A percentile compares a stretch with the other conserved stretches of the same genome.
These are phyloP conservation scores for Fragaria vesca DNA, from an alignment of 306 rosid genomes.

Conservation along the genomic window DNA sequence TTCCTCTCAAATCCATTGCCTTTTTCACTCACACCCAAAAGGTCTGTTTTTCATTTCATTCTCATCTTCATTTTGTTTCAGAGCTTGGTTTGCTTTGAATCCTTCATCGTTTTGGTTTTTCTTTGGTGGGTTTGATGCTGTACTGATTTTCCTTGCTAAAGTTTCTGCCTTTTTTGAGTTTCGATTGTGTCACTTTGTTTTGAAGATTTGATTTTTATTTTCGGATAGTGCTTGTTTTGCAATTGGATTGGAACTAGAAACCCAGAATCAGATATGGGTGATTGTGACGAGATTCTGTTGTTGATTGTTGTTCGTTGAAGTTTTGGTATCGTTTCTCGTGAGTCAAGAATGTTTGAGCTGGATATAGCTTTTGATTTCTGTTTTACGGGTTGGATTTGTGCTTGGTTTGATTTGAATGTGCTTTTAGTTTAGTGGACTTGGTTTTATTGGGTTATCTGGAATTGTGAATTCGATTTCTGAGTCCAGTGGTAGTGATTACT, in stretches of 20 bases:
- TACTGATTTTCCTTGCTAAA: background rate
- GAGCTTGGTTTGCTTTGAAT: background rate
- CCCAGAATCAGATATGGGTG: background rate
- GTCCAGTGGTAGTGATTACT: background rate
- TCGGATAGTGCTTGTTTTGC: constrained; percentile 5
- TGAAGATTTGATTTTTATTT: constrained; percentile 17
- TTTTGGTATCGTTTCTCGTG: background rate
- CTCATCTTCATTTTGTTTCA: background rate
- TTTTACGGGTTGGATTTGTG: background rate
- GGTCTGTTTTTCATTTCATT: background rate
- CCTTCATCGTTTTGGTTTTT: constrained; percentile 6
- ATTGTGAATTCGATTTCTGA: background rate
- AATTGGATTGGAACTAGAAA: constrained; percentile 1
- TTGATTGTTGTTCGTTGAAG: background rate
- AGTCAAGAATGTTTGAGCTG: constrained; percentile 10
- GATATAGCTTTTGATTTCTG: constrained; percentile 12
- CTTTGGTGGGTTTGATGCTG: constrained; percentile 10
- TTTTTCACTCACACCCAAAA: background rate
- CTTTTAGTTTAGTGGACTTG: constrained; percentile 3
- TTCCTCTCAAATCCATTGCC: background rate
- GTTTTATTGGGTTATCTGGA: background rate
- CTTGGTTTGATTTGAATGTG: background rate
- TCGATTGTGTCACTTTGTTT: constrained; percentile 9
- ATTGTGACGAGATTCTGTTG: background rate
- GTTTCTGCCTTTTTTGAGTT: constrained; percentile 9